phyloP scores from a whole-genome alignment of 2,329 filamentous ascomycete genomes.

The Rosellinia necatrix region DNA sequence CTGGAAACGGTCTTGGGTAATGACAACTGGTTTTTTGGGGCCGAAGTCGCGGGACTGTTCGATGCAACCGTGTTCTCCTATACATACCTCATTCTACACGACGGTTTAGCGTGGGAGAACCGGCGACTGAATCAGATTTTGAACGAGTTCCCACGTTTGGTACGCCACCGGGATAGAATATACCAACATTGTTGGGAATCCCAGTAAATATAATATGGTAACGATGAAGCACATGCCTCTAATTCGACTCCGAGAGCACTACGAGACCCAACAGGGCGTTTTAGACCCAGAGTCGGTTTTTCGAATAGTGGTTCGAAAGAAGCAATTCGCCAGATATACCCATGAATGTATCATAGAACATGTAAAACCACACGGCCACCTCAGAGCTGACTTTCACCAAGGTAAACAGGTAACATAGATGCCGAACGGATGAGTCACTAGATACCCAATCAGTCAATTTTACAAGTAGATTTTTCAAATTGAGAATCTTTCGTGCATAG shows the following conservation, averaged over 20 bases:
- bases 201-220: neutral
- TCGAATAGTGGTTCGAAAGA: neutral
- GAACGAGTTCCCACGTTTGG: constrained; percentile 62
- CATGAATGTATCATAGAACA: constrained; percentile 1
- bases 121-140: constrained; percentile 63
- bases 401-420: neutral
- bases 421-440: neutral
- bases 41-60: constrained; percentile 68
- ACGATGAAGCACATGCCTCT: neutral
- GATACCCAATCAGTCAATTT: constrained; percentile 11
- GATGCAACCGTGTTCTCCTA: constrained; percentile 92
- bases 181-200: constrained; percentile 53
- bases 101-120: constrained; percentile 66
- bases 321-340: neutral
- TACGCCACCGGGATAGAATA: constrained; percentile 66
- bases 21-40: constrained; percentile 55
- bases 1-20: constrained; percentile 50
- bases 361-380: constrained; percentile 2
- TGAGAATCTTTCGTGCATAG: neutral
- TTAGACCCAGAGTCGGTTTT: neutral
- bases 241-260: neutral
- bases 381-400: neutral
- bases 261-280: neutral
- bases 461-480: no score
- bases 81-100: constrained; percentile 76